Evolutionary conservation across 768 basidiomycete genomes (phyloP).

Genomic region (Imleria badia): DNA sequence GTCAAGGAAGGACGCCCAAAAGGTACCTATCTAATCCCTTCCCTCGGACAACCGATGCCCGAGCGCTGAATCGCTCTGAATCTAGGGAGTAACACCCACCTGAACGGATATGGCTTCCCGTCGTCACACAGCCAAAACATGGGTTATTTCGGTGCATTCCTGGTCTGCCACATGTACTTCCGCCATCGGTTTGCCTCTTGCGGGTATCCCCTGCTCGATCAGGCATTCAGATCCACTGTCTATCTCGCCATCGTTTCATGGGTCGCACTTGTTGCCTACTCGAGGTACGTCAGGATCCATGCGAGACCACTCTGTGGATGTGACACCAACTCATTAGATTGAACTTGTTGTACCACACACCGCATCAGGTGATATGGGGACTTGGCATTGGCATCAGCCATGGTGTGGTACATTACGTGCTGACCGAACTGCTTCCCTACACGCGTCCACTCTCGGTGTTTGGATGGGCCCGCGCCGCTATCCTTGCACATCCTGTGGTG

Average conservation of each 20-base stretch:
- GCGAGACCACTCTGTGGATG: background rate
- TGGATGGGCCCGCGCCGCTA: constrained; percentile 45
- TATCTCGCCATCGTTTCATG: constrained; percentile 53
- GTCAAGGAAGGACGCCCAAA: constrained; percentile 70
- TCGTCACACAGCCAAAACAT: constrained; percentile 90
- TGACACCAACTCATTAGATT: constrained; percentile 41
- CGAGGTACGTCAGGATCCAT: constrained; percentile 49
- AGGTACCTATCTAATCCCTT: constrained; percentile 39
- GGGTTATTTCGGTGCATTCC: constrained; percentile 81
- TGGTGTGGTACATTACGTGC: constrained; percentile 53
- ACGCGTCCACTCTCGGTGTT: constrained; percentile 51
- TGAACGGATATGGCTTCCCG: constrained; percentile 79
- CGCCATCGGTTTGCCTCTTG: constrained; percentile 63
- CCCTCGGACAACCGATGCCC: background rate
- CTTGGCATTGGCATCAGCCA: constrained; percentile 57
- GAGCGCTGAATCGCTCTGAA: background rate
- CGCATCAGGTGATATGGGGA: constrained; percentile 76
- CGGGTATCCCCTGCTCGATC: constrained; percentile 51
- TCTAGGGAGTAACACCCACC: constrained; percentile 19
- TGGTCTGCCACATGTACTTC: constrained; percentile 70
- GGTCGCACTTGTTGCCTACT: constrained; percentile 73
- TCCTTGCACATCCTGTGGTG: constrained; percentile 58
- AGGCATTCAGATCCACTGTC: constrained; percentile 44
- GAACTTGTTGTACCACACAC: constrained; percentile 70
- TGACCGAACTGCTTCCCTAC: constrained; percentile 59